Percentiles rank a stretch among this genome's conserved stretches.
Conservation (phyloP, 2,329 filamentous ascomycete genomes). For the Thelonectria blattea region DNA sequence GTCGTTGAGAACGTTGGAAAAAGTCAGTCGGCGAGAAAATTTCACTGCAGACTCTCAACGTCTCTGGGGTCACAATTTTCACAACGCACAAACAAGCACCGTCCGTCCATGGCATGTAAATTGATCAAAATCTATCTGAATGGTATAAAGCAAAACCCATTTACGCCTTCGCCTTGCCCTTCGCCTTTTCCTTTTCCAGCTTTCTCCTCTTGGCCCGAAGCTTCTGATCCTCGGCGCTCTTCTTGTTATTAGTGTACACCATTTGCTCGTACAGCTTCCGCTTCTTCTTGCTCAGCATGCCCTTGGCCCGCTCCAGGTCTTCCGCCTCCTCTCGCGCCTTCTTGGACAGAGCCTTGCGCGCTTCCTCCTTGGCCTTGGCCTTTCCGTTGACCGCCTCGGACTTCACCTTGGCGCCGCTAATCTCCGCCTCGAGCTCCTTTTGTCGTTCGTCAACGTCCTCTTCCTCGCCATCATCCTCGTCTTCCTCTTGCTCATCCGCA, state of each 20-base stretch:
- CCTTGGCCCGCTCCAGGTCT: slow-evolving; percentile 90
- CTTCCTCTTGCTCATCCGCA: slow-evolving; percentile 51
- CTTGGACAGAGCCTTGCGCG: slow-evolving; percentile 71
- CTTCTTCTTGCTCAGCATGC: slow-evolving; percentile 99
- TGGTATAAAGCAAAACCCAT: slow-evolving; percentile 39
- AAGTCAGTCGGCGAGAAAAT: neutral
- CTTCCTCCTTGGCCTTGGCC: slow-evolving; percentile 71
- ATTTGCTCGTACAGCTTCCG: slow-evolving; percentile 97
- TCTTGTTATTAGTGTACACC: slow-evolving; percentile 92
- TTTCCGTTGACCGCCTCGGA: slow-evolving; percentile 55
- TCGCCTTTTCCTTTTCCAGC: slow-evolving; percentile 71
- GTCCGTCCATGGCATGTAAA: slow-evolving; percentile 32
- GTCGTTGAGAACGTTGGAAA: neutral
- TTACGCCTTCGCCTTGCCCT: slow-evolving; percentile 47
- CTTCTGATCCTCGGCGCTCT: slow-evolving; percentile 87
- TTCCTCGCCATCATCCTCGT: slow-evolving; percentile 51
- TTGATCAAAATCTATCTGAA: slow-evolving; percentile 36
- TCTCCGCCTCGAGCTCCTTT: slow-evolving; percentile 90
- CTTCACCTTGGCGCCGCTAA: slow-evolving; percentile 70
- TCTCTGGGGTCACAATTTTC: neutral
- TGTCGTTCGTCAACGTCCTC: slow-evolving; percentile 79
- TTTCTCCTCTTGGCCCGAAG: slow-evolving; percentile 88
- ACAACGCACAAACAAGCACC: slow-evolving; percentile 12
- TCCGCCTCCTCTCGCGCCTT: slow-evolving; percentile 80
- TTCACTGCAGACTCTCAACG: neutral